Base-by-base conservation (phyloP, 306 rosid species). In the Cucumis hystrix region DNA sequence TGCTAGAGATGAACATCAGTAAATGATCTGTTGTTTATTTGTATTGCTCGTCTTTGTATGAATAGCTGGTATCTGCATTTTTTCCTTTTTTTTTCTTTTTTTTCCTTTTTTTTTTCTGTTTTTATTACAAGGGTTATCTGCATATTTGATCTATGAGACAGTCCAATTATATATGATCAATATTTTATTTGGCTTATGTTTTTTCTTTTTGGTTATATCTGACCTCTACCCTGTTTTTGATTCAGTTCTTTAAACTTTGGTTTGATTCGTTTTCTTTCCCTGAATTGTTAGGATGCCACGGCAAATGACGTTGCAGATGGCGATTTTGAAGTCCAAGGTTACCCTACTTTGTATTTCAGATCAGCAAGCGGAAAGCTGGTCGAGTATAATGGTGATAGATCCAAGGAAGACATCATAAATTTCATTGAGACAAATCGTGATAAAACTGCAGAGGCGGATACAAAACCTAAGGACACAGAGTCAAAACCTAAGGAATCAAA, bases 371-470 rank as follows among this genome's bases (percentile, higher is more conserved):
- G 99, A 80, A 89, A 83, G 59, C 2, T 91, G 55, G 71, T 82
- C 11, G 80, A 71, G 4, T 88, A 83, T 43, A 92, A 85, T 0
- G 98, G 92, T 1, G 83, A 76, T 11, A 89, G 97, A 87, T 70
- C 92, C 28, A 96, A 96, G 91, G 96, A 91, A 78, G 88, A 57
- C 80, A 85, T 96, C 75, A 77, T 86, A 52, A 89, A 84, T 33
- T 96, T 83, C 84, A 91, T 96, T 4, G 96, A 91, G 79, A 86
- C 90, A 85, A 92, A 86, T 79, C 83, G 92, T 43, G 97, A 96
- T 9, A 87, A 83, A 77, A 41, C 74, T 20, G 76, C 77, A 10
- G 58, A 83, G 78, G 62, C 61, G 45, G 75, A 76, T 45, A 33
- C 77, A 76, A 33, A 77, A 40, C 17, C 57, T 17, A 51, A 79